Evolutionary conservation across 2,329 filamentous ascomycete genomes (phyloP).

Genomic region (Pseudocercospora cruenta): DNA sequence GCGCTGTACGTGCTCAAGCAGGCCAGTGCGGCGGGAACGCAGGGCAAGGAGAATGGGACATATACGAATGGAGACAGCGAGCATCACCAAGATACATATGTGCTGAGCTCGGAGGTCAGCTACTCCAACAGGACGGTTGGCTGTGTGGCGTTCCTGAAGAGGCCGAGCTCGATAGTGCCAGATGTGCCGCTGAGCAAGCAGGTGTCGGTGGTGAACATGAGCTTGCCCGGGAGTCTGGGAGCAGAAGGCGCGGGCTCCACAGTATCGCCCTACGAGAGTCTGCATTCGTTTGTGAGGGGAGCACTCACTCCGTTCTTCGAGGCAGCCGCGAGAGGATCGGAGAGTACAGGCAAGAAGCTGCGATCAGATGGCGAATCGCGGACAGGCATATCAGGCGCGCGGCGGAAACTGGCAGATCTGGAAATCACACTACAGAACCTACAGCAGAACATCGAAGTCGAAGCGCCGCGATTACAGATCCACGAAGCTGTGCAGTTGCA

Average conservation of each 20-base stretch:
- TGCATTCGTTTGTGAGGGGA: slow-evolving; percentile 89
- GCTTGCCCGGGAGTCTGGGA: slow-evolving; percentile 74
- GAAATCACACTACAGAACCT: slow-evolving; percentile 88
- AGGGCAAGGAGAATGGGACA: slow-evolving; percentile 51
- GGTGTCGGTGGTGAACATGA: slow-evolving; percentile 90
- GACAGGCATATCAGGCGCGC: slow-evolving; percentile 93
- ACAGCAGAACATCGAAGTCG: slow-evolving; percentile 97
- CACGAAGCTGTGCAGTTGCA: slow-evolving; percentile 87
- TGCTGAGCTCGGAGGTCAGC: slow-evolving; percentile 78
- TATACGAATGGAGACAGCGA: slow-evolving; percentile 37
- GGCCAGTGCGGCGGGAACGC: slow-evolving; percentile 51
- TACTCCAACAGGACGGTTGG: slow-evolving; percentile 78
- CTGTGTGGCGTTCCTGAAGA: slow-evolving; percentile 88
- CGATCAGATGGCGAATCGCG: slow-evolving; percentile 86
- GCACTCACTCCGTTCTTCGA: slow-evolving; percentile 96
- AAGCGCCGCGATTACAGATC: slow-evolving; percentile 82
- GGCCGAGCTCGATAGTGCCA: slow-evolving; percentile 83
- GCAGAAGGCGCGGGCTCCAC: slow-evolving; percentile 49
- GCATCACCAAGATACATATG: slow-evolving; percentile 67
- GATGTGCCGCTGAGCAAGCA: slow-evolving; percentile 81
- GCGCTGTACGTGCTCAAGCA: slow-evolving; percentile 93
- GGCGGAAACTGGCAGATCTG: slow-evolving; percentile 94
- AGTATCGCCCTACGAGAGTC: slow-evolving; percentile 84
- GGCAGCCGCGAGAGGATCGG: slow-evolving; percentile 85
- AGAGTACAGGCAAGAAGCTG: slow-evolving; percentile 66